Conservation (phyloP, 1,284 basidiomycete genomes). For the Coniferiporia sulphurascens region DNA sequence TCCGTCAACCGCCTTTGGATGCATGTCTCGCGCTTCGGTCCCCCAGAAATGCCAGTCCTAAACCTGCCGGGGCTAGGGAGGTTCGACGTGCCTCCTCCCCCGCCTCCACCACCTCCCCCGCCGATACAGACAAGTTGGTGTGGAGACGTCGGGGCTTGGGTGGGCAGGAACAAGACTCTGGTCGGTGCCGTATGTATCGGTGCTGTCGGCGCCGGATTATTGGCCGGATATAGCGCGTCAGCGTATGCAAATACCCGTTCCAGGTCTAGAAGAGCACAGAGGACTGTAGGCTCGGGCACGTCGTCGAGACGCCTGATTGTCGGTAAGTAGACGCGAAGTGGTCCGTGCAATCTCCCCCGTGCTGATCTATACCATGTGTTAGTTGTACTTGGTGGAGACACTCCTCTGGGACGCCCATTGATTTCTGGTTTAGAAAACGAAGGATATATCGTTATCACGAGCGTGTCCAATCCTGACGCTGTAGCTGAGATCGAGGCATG, state of each 20-base stretch:
- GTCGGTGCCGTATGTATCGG: constrained; percentile 47
- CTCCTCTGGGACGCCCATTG: constrained; percentile 61
- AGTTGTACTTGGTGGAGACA: constrained; percentile 80
- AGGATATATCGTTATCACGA: constrained; percentile 77
- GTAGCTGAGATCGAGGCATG: constrained; percentile 57
- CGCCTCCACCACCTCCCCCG: constrained; percentile 56
- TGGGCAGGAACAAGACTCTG: constrained; percentile 54
- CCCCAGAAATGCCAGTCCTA: constrained; percentile 56
- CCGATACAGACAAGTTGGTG: constrained; percentile 42
- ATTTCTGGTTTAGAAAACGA: constrained; percentile 67
- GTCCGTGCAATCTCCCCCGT: neutral
- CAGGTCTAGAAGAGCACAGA: constrained; percentile 26
- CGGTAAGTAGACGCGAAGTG: constrained; percentile 40
- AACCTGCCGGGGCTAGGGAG: constrained; percentile 60
- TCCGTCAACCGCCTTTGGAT: constrained; percentile 66
- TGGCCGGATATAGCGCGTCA: constrained; percentile 47
- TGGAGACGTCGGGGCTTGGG: constrained; percentile 47
- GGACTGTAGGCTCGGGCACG: constrained; percentile 29
- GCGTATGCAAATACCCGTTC: constrained; percentile 31
- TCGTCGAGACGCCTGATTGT: constrained; percentile 55
- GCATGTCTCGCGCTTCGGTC: constrained; percentile 75
- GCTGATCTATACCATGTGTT: constrained; percentile 6
- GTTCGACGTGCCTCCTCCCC: constrained; percentile 57
- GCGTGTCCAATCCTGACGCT: constrained; percentile 61
- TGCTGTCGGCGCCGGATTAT: constrained; percentile 52